These are phyloP conservation scores for Scedosporium aurantiacum DNA, from an alignment of 2,329 filamentous ascomycete genomes.

Conservation along the genomic window DNA sequence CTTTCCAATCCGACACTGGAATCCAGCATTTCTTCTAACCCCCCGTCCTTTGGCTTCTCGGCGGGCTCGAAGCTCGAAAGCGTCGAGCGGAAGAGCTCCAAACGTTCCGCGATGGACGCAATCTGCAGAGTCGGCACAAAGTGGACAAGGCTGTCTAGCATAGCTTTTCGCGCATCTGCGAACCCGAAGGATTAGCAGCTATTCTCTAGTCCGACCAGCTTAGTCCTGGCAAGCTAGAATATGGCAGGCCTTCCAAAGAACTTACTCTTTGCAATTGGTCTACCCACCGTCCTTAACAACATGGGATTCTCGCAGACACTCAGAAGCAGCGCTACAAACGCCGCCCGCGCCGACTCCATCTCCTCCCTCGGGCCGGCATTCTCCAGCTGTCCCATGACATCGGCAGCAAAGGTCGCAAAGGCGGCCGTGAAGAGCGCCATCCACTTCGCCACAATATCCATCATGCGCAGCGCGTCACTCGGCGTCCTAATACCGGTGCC, in stretches of 20 bases:
- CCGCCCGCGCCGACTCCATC: slow-evolving; percentile 49
- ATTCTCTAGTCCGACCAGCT: background rate
- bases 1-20: slow-evolving; percentile 45
- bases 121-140: slow-evolving; percentile 50
- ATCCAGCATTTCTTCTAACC: slow-evolving; percentile 48
- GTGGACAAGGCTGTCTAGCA: slow-evolving; percentile 38
- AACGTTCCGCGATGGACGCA: slow-evolving; percentile 38
- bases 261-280: slow-evolving; percentile 41
- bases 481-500: slow-evolving; percentile 34
- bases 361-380: slow-evolving; percentile 39
- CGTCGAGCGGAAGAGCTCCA: slow-evolving; percentile 48
- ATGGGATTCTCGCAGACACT: slow-evolving; percentile 48
- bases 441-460: slow-evolving; percentile 43
- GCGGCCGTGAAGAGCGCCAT: slow-evolving; percentile 46
- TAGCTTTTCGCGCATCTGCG: slow-evolving; percentile 33
- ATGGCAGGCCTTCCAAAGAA: background rate
- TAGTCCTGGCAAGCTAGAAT: background rate
- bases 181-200: background rate
- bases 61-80: slow-evolving; percentile 43
- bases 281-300: slow-evolving; percentile 42
- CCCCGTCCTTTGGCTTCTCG: slow-evolving; percentile 29
- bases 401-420: slow-evolving; percentile 34
- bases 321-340: slow-evolving; percentile 52
- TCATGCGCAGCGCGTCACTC: slow-evolving; percentile 38
- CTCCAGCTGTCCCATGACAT: slow-evolving; percentile 35